Evolutionary conservation across 2,329 filamentous ascomycete genomes (phyloP).

Genomic region (Neobulgaria alba): DNA sequence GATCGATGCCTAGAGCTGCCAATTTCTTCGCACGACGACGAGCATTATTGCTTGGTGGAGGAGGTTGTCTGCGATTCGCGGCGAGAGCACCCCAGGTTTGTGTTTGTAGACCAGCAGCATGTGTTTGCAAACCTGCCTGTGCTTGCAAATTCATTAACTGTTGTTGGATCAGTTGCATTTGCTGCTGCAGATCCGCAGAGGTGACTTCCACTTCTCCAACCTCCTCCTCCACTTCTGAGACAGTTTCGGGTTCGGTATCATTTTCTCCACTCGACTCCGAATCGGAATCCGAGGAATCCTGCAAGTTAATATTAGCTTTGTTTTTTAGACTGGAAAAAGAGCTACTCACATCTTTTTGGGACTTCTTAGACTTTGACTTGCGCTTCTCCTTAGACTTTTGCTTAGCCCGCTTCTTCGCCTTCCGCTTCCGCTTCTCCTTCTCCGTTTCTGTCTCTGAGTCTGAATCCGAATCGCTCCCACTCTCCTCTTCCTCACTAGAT

Average conservation of each 20-base stretch:
- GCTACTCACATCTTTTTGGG: slow-evolving; percentile 28
- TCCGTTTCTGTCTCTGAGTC: slow-evolving; percentile 26
- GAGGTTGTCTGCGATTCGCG: background rate
- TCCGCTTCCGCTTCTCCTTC: slow-evolving; percentile 29
- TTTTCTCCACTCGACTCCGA: slow-evolving; percentile 28
- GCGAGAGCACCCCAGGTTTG: too few relatives aligned
- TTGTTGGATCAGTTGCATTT: slow-evolving; percentile 23
- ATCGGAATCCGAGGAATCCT: slow-evolving; percentile 25
- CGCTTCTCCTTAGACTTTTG: slow-evolving; percentile 26
- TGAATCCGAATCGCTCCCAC: slow-evolving; percentile 16
- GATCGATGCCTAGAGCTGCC: slow-evolving; percentile 19
- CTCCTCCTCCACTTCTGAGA: slow-evolving; percentile 13
- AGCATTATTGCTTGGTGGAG: slow-evolving; percentile 8
- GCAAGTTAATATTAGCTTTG: slow-evolving; percentile 2
- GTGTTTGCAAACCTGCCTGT: slow-evolving; percentile 10
- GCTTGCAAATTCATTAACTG: slow-evolving; percentile 7
- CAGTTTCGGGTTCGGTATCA: slow-evolving; percentile 18
- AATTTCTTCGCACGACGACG: slow-evolving; percentile 12
- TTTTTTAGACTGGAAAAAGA: background rate
- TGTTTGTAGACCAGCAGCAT: slow-evolving; percentile 16
- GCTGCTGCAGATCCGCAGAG: slow-evolving; percentile 14
- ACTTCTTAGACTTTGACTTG: slow-evolving; percentile 33
- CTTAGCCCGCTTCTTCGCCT: slow-evolving; percentile 31
- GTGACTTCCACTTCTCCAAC: slow-evolving; percentile 6
- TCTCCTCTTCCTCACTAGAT: slow-evolving; percentile 12